phyloP scores from a whole-genome alignment of 2,329 filamentous ascomycete species.

The Paraconiothyrium brasiliense region DNA sequence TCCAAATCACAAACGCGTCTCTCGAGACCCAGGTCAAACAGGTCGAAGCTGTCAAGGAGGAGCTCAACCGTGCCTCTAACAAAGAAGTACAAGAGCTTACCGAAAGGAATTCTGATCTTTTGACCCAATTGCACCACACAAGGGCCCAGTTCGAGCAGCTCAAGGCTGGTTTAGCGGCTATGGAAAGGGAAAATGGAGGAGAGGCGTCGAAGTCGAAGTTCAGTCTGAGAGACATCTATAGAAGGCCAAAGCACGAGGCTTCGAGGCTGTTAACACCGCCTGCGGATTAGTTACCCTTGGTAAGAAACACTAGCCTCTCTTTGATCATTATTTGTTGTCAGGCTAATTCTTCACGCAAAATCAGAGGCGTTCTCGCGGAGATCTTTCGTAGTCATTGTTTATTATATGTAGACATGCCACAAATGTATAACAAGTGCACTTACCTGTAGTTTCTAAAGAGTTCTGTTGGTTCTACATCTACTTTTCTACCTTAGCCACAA shows the following conservation, averaged over 20 bases:
- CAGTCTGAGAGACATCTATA: constrained; percentile 17
- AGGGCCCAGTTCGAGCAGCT: constrained; percentile 17
- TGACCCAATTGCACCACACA: constrained; percentile 13
- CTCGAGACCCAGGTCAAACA: constrained; percentile 2
- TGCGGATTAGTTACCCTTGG: constrained; percentile 4
- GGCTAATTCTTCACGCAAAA: too few relatives aligned
- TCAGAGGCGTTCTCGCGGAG: too few relatives aligned
- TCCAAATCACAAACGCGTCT: constrained; percentile 18
- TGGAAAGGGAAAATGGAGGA: constrained; percentile 14
- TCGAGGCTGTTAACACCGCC: constrained; percentile 15
- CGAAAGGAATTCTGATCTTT: constrained; percentile 13
- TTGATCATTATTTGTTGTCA: too few relatives aligned
- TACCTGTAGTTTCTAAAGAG: too few relatives aligned
- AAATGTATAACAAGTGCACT: too few relatives aligned
- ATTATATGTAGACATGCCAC: too few relatives aligned
- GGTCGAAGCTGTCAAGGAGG: neutral
- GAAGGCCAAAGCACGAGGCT: constrained; percentile 17
- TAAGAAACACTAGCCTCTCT: too few relatives aligned
- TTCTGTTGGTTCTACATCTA: too few relatives aligned
- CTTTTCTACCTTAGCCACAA: too few relatives aligned
- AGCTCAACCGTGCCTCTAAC: neutral
- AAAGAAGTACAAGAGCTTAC: neutral
- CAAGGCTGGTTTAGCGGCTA: constrained; percentile 6
- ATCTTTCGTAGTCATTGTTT: too few relatives aligned
- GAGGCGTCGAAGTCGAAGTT: constrained; percentile 19